Conservation (phyloP, 371 early-diverging fungal species). For the Apophysomyces sp. region DNA sequence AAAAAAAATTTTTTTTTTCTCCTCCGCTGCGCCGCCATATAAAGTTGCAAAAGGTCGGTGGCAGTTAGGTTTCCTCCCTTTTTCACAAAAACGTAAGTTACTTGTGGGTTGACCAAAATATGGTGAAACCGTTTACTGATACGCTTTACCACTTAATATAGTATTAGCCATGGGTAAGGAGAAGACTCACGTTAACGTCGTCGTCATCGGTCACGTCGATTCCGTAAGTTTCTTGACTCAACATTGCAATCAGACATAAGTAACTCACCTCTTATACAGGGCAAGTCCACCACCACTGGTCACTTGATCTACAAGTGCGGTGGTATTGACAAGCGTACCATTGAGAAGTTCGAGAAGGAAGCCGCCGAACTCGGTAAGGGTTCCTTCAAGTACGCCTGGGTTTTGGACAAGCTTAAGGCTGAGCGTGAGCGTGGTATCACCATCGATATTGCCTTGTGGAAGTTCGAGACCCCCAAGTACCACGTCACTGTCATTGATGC, state of each 20-base stretch:
- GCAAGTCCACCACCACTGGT: slow-evolving; percentile 68
- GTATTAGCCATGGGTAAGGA: slow-evolving; percentile 82
- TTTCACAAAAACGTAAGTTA: no score
- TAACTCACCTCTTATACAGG: no score
- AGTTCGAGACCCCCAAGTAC: slow-evolving; percentile 97
- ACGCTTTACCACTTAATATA: not conserved
- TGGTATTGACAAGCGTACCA: slow-evolving; percentile 98
- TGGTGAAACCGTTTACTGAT: no score
- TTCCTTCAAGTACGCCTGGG: slow-evolving; percentile 97
- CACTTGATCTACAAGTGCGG: slow-evolving; percentile 99
- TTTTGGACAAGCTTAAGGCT: slow-evolving; percentile 95
- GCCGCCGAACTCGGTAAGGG: slow-evolving; percentile 98
- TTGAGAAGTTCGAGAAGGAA: slow-evolving; percentile 99
- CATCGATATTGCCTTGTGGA: slow-evolving; percentile 93
- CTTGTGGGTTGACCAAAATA: no score
- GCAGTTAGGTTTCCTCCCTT: no score
- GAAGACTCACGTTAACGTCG: slow-evolving; percentile 94
- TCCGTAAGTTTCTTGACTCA: slow-evolving; percentile 97
- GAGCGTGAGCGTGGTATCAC: slow-evolving; percentile 98
- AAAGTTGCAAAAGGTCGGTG: no score
- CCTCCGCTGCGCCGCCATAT: no score
- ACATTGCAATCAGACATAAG: no score
- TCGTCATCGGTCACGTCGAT: slow-evolving; percentile 99
- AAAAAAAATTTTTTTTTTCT: no score
- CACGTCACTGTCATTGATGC: slow-evolving; percentile 96